phyloP scores from a whole-genome alignment of 2,329 filamentous ascomycete species.

The Ceratocystiopsis sp. region DNA sequence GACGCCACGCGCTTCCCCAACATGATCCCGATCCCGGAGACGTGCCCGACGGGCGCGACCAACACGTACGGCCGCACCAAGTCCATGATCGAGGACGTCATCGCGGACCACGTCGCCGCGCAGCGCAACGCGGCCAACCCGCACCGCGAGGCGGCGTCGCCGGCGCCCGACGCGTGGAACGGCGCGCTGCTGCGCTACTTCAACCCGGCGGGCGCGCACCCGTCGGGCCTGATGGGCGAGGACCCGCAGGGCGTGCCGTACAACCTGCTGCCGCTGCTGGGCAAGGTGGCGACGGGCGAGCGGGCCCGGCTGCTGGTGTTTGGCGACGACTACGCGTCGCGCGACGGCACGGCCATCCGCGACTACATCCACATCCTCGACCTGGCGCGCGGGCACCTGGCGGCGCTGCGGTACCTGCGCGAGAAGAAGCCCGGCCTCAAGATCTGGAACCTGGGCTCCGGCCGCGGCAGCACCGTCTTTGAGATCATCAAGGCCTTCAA shows the following conservation, averaged over 20 bases:
- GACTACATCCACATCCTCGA: slow-evolving; percentile 98
- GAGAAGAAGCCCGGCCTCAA: slow-evolving; percentile 73
- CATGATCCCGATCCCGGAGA: slow-evolving; percentile 98
- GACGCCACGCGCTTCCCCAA: slow-evolving; percentile 89
- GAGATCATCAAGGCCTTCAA: slow-evolving; percentile 96
- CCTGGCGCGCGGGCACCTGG: slow-evolving; percentile 68
- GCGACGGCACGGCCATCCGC: slow-evolving; percentile 83
- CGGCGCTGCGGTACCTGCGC: slow-evolving; percentile 79
- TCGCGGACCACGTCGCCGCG: slow-evolving; percentile 77
- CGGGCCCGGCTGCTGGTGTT: slow-evolving; percentile 89
- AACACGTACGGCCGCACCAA: slow-evolving; percentile 98
- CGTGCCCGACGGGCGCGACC: slow-evolving; percentile 88
- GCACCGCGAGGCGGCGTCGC: slow-evolving; percentile 57
- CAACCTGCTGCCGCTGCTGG: slow-evolving; percentile 85
- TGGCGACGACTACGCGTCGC: slow-evolving; percentile 81
- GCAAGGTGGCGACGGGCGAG: slow-evolving; percentile 90
- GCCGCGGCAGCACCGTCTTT: slow-evolving; percentile 85
- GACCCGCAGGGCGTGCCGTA: slow-evolving; percentile 91
- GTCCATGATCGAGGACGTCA: slow-evolving; percentile 77
- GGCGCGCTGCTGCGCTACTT: slow-evolving; percentile 89
- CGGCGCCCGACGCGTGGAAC: slow-evolving; percentile 70
- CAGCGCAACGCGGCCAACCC: slow-evolving; percentile 73
- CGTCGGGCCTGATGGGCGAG: slow-evolving; percentile 93
- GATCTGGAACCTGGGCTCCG: slow-evolving; percentile 93
- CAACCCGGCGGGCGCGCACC: slow-evolving; percentile 90